Evolutionary conservation across 345 rosid genomes (phyloP).

Genomic region (Eucalyptus pauciflora): DNA sequence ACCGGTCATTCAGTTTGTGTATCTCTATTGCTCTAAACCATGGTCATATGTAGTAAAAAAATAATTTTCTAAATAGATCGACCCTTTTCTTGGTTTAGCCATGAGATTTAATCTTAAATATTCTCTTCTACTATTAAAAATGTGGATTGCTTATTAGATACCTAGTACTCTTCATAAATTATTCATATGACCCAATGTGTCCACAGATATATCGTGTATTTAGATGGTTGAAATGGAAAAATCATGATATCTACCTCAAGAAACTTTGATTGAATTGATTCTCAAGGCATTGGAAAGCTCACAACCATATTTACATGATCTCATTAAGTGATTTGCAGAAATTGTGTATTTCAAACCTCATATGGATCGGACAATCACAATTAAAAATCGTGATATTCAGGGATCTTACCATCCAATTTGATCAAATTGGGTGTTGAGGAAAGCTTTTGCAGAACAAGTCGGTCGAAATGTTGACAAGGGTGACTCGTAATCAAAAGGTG

Average conservation of each 20-base stretch:
- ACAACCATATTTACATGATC: background rate
- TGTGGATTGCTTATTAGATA: background rate
- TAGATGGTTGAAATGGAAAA: background rate
- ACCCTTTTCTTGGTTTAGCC: background rate
- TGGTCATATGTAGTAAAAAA: background rate
- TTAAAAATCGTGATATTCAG: background rate
- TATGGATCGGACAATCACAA: background rate
- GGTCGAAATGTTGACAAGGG: background rate
- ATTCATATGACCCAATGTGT: background rate
- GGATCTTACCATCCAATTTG: background rate
- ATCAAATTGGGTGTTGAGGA: background rate
- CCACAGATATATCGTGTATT: background rate
- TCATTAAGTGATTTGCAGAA: background rate
- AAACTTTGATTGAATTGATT: background rate
- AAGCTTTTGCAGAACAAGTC: background rate
- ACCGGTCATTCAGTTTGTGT: background rate
- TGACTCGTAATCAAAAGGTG: background rate
- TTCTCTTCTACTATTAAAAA: background rate
- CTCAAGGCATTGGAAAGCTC: background rate
- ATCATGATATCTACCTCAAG: background rate
- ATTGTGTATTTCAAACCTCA: background rate
- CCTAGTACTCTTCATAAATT: background rate
- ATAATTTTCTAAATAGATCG: background rate
- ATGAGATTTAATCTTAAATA: background rate
- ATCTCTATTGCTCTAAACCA: background rate